phyloP scores from a whole-genome alignment of 2,329 filamentous ascomycete genomes.

The Aureobasidium sp. region DNA sequence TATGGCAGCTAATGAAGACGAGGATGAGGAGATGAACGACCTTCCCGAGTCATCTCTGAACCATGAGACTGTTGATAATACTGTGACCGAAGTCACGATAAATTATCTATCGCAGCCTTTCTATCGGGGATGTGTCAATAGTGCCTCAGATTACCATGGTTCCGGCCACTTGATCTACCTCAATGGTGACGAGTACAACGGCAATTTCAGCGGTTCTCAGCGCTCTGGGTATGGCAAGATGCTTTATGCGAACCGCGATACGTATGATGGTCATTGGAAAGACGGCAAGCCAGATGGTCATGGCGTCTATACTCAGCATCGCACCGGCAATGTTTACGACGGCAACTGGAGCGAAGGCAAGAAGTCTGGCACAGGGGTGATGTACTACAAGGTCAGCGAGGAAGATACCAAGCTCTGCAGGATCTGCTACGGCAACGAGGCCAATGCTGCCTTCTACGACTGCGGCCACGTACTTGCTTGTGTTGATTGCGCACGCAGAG shows the following conservation, averaged over 20 bases:
- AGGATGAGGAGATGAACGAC: conserved; percentile 26
- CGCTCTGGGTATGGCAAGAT: conserved; percentile 50
- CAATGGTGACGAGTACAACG: conserved; percentile 47
- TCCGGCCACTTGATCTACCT: conserved; percentile 44
- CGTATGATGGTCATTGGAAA: conserved; percentile 48
- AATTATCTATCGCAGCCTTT: conserved; percentile 48
- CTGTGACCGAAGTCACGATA: conserved; percentile 32
- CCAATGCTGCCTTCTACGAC: conserved; percentile 52
- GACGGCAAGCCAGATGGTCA: conserved; percentile 57
- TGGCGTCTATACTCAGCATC: conserved; percentile 46
- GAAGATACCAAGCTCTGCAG: conserved; percentile 51
- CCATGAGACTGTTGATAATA: background rate
- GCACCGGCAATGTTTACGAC: conserved; percentile 52
- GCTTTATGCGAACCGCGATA: conserved; percentile 54
- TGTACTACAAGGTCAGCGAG: conserved; percentile 53
- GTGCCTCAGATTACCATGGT: conserved; percentile 43
- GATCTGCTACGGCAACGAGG: conserved; percentile 53
- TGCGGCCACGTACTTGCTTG: conserved; percentile 57
- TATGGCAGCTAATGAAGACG: background rate
- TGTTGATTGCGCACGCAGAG: conserved; percentile 47
- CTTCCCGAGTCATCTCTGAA: background rate
- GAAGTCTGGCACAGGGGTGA: conserved; percentile 53
- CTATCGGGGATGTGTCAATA: conserved; percentile 43
- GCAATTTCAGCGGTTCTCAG: conserved; percentile 43
- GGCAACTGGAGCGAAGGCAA: conserved; percentile 54